Percentiles rank a stretch among this genome's conserved stretches.
These are phyloP conservation scores for Clonostachys rhizophaga DNA, from an alignment of 2,329 filamentous ascomycete genomes.

Conservation along the genomic window DNA sequence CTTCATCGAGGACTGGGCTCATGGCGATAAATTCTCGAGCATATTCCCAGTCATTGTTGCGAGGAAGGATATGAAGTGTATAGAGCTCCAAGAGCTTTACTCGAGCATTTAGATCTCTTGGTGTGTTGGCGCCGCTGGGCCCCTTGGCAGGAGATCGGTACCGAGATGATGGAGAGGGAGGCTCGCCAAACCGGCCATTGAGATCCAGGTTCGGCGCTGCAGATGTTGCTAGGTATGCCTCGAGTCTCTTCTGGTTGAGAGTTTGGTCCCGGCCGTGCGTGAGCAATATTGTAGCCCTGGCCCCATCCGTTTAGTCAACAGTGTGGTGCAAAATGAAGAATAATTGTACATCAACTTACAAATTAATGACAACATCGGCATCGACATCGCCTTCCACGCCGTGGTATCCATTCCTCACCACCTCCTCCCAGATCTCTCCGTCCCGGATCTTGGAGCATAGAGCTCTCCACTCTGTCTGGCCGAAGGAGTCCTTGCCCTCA, in stretches of 20 bases:
- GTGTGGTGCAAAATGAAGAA: slow-evolving; percentile 3
- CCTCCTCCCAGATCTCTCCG: slow-evolving; percentile 91
- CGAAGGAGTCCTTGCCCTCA: slow-evolving; percentile 86
- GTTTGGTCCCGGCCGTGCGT: slow-evolving; percentile 83
- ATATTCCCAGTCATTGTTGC: slow-evolving; percentile 95
- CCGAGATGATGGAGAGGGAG: slow-evolving; percentile 28
- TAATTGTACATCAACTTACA: slow-evolving; percentile 47
- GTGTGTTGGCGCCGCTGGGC: slow-evolving; percentile 69
- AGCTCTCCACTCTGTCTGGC: slow-evolving; percentile 76
- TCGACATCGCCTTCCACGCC: slow-evolving; percentile 88
- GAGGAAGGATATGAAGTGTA: slow-evolving; percentile 87
- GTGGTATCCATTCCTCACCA: slow-evolving; percentile 81
- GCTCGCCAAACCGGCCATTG: slow-evolving; percentile 53
- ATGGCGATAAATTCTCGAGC: slow-evolving; percentile 85
- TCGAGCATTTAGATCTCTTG: slow-evolving; percentile 75
- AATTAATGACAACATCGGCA: slow-evolving; percentile 85
- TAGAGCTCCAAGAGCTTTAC: slow-evolving; percentile 95
- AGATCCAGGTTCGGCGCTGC: slow-evolving; percentile 71
- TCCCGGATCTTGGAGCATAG: slow-evolving; percentile 82
- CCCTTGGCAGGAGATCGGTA: slow-evolving; percentile 41
- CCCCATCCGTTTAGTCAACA: neutral
- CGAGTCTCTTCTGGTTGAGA: slow-evolving; percentile 81
- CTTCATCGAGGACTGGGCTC: slow-evolving; percentile 85
- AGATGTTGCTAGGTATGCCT: slow-evolving; percentile 80
- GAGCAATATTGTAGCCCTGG: slow-evolving; percentile 80